A percentile compares a stretch with the other conserved stretches of the same genome.
Evolutionary conservation across 2,329 filamentous ascomycete genomes (phyloP).

Genomic region (Stenocarpella maydis): DNA sequence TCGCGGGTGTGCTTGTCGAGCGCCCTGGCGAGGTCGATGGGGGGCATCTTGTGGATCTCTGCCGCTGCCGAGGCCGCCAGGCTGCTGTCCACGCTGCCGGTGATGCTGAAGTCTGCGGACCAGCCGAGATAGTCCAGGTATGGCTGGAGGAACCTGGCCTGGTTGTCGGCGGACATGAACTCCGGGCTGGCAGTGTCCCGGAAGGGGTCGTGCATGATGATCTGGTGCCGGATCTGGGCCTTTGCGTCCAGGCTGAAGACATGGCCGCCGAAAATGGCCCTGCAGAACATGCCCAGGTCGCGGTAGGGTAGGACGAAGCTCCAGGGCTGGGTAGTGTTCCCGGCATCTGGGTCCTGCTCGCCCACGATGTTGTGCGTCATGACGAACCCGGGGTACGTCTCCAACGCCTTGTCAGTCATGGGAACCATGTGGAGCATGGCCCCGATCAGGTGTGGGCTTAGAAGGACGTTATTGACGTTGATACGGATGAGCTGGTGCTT

Average conservation of each 20-base stretch:
- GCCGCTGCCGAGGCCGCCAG: not conserved
- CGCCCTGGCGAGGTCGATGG: not conserved
- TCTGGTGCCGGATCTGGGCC: not conserved
- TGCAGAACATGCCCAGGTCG: not conserved
- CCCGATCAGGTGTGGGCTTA: not conserved
- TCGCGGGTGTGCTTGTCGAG: not conserved
- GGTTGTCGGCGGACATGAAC: not conserved
- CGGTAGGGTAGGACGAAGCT: not conserved
- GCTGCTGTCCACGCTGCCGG: not conserved
- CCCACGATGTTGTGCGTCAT: conserved; percentile 11
- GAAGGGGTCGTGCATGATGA: not conserved
- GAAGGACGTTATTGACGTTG: not conserved
- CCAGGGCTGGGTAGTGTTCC: not conserved
- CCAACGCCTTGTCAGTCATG: not conserved
- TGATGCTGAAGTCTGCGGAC: not conserved
- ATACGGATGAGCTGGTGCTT: conserved; percentile 1
- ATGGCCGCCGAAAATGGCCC: not conserved
- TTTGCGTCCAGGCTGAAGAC: not conserved
- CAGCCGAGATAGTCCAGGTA: not conserved
- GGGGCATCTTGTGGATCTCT: not conserved
- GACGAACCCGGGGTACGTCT: not conserved
- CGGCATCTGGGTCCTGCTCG: not conserved
- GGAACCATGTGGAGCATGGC: not conserved
- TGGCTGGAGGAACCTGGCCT: not conserved
- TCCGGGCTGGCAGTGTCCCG: not conserved